Conservation (phyloP, 345 rosid genomes). For the Zanthoxylum bungeanum region DNA sequence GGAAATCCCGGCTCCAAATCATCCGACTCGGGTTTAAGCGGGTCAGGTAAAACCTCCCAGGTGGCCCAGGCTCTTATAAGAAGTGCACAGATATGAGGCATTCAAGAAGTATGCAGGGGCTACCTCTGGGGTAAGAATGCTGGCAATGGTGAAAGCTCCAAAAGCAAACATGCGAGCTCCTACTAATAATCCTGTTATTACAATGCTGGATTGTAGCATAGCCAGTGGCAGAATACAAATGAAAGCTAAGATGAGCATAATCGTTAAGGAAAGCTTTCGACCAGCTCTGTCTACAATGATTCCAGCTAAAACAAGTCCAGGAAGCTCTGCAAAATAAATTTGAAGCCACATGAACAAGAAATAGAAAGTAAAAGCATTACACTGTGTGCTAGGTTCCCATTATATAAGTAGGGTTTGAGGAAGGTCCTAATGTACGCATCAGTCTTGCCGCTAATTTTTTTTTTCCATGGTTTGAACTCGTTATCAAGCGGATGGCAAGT, state of each 20-base stretch:
- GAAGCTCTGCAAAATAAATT: slow-evolving; percentile 46
- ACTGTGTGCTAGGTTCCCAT: too few relatives aligned
- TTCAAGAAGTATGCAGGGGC: neutral
- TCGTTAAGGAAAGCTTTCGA: slow-evolving; percentile 51
- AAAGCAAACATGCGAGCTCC: slow-evolving; percentile 59
- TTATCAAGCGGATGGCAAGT: too few relatives aligned
- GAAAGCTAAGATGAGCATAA: slow-evolving; percentile 40
- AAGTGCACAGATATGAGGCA: neutral
- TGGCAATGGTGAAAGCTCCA: slow-evolving; percentile 37
- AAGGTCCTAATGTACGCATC: too few relatives aligned
- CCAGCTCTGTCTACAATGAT: slow-evolving; percentile 54
- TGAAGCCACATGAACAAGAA: too few relatives aligned
- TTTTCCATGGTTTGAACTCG: too few relatives aligned
- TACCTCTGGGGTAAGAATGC: slow-evolving; percentile 64
- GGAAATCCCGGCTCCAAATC: too few relatives aligned
- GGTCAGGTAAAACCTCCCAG: too few relatives aligned
- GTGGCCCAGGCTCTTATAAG: too few relatives aligned
- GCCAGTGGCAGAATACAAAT: slow-evolving; percentile 51
- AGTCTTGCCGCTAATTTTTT: too few relatives aligned
- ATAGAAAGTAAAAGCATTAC: too few relatives aligned
- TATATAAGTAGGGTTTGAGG: too few relatives aligned
- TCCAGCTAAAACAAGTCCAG: slow-evolving; percentile 61
- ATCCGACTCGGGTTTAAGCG: too few relatives aligned
- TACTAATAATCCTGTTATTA: slow-evolving; percentile 48
- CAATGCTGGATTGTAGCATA: slow-evolving; percentile 25